Evolutionary conservation across 768 basidiomycete genomes (phyloP), one percentile per base, ranked within the genome.

Genomic region (Termitomyces sp.): DNA sequence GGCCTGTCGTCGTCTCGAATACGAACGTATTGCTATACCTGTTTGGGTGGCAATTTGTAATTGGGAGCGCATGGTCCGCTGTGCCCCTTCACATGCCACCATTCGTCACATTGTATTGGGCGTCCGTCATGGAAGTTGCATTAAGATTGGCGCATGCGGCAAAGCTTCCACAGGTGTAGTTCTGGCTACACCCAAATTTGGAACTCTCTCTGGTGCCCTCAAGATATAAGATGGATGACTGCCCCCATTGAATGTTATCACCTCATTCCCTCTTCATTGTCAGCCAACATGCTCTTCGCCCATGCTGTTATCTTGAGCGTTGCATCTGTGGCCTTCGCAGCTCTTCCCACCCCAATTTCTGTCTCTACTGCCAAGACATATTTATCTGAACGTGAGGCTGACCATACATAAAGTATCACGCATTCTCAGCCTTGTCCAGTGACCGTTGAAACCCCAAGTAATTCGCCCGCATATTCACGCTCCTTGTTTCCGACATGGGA

Each of bases 401-500:
- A 43, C 47, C 26, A 45, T 36, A 8, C 26, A 10, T 14, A 32
- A 34, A 14, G 43, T 27, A 20, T 44, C 36, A 42, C 52, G 6
- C 42, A 16, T 18, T 13, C 48, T 52, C 10, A 27, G 33, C 45
- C 33, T 37, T 44, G 24, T 32, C 24, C 45, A 75, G 74, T 75
- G 60, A 72, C 62, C 12, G 75, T 76, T 12, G 72, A 62, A 20
- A 64, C 53, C 3, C 69, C 71, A 36, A 71, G 67, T 26, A 74
- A 76, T 57, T 63, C 59, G 1, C 74, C 75, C 8, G 67, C 72
- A 1, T 76, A 76, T 58, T 55, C 65, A 8, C 70, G 82, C 6
- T 66, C 69, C 55, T 60, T 66, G 43, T 84, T 83, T 73, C 73
- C 74, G 49, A 74, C 72, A 22, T 84, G 82, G 82, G 74, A 78